Percentiles rank a stretch among this genome's conserved stretches.
Evolutionary conservation across 2,329 filamentous ascomycete species (phyloP).

Genomic region (Colletotrichum tropicale): DNA sequence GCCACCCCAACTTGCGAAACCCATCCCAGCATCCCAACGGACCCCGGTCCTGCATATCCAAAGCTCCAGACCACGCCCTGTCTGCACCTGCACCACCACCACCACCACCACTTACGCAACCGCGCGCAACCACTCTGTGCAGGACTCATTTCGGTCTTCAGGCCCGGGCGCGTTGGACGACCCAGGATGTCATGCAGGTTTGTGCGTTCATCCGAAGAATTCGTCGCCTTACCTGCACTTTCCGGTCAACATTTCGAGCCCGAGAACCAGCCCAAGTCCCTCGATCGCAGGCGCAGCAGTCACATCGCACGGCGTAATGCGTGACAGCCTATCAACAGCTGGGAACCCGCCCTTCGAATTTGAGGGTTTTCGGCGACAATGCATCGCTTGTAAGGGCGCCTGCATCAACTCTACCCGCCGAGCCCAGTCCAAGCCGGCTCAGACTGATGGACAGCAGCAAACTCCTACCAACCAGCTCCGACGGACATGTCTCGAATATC

Average conservation of each 20-base stretch:
- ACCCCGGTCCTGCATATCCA: background rate
- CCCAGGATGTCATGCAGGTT: background rate
- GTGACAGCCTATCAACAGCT: background rate
- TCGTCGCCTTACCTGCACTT: background rate
- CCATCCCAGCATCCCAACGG: background rate
- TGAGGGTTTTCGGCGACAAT: background rate
- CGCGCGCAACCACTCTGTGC: background rate
- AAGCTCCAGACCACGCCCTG: background rate
- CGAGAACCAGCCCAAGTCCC: background rate
- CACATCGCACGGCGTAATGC: background rate
- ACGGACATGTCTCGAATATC: background rate
- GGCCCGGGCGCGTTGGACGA: background rate
- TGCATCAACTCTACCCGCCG: background rate
- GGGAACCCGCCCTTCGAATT: background rate
- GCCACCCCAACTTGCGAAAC: background rate
- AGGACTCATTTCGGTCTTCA: background rate
- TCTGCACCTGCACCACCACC: background rate
- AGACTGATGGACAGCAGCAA: background rate
- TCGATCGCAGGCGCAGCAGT: background rate
- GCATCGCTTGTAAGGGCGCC: background rate
- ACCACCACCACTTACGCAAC: background rate
- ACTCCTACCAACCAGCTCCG: background rate
- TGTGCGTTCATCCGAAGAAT: slow-evolving; percentile 2
- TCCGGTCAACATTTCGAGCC: background rate
- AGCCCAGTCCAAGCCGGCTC: background rate